Conservation (phyloP, 495 filamentous ascomycete genomes). For the Penicillium verhagenii region DNA sequence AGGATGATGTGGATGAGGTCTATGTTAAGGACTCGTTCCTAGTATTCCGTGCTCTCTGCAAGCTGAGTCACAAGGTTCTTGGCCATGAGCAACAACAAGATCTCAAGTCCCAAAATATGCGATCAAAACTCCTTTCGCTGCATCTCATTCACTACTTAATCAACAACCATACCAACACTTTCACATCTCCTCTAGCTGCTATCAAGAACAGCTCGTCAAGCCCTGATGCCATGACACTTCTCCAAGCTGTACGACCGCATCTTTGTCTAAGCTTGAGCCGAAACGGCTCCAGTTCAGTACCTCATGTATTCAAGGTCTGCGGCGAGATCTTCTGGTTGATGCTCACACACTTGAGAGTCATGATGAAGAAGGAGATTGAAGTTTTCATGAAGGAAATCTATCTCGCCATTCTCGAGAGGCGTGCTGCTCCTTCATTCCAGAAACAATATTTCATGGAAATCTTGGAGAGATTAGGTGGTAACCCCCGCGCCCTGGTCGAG, state of each 20-base stretch:
- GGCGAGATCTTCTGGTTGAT: conserved; percentile 99
- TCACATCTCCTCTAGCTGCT: conserved; percentile 83
- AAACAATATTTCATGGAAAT: conserved; percentile 90
- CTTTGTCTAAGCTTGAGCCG: conserved; percentile 90
- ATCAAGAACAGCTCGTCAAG: conserved; percentile 85
- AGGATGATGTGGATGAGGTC: conserved; percentile 94
- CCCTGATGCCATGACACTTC: conserved; percentile 81
- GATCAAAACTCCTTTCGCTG: conserved; percentile 91
- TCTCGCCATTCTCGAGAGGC: conserved; percentile 85
- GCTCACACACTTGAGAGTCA: conserved; percentile 87
- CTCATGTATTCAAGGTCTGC: conserved; percentile 88
- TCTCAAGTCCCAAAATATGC: conserved; percentile 89
- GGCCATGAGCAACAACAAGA: conserved; percentile 89
- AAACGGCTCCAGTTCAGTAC: conserved; percentile 91
- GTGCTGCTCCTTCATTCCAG: conserved; percentile 80
- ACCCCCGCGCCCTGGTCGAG: conserved; percentile 88
- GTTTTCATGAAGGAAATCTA: conserved; percentile 99
- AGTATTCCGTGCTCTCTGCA: conserved; percentile 96
- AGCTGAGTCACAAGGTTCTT: conserved; percentile 88
- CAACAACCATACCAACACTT: conserved; percentile 83
- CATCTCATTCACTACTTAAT: conserved; percentile 92
- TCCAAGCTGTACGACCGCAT: conserved; percentile 96
- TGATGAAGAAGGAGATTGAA: conserved; percentile 98
- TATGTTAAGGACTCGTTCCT: conserved; percentile 96
- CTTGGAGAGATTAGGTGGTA: conserved; percentile 76